A percentile compares a stretch with the other conserved stretches of the same genome.
Evolutionary conservation across 2,329 filamentous ascomycete genomes (phyloP).

Genomic region (Pseudogymnoascus sp.): DNA sequence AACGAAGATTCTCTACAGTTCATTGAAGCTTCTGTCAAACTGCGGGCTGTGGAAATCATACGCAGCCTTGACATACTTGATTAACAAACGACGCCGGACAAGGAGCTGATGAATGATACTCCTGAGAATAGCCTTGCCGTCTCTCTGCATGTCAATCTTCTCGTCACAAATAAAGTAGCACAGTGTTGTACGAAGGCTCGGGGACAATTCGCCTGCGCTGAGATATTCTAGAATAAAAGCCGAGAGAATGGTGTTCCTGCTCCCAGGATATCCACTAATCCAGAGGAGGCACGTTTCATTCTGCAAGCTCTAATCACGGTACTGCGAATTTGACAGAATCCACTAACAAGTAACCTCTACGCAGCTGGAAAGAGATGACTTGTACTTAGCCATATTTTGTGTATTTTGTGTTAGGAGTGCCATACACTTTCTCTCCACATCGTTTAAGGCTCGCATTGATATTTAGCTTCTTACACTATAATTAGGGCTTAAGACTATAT

Average conservation of each 20-base stretch:
- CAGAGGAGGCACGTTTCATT: conserved; percentile 28
- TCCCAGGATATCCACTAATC: conserved; percentile 33
- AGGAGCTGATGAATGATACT: conserved; percentile 32
- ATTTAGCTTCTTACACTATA: conserved; percentile 10
- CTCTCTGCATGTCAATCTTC: conserved; percentile 29
- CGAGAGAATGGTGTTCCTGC: conserved; percentile 33
- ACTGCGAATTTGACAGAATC: conserved; percentile 28
- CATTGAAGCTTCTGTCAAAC: conserved; percentile 29
- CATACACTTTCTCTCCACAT: conserved; percentile 29
- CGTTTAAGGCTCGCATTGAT: conserved; percentile 25
- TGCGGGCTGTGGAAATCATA: conserved; percentile 28
- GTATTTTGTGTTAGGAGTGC: conserved; percentile 25
- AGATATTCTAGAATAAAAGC: conserved; percentile 29
- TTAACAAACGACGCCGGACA: conserved; percentile 26
- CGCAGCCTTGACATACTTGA: conserved; percentile 27
- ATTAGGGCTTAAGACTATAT: conserved; percentile 11
- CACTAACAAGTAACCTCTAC: conserved; percentile 32
- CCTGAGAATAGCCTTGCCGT: conserved; percentile 31
- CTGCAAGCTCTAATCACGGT: conserved; percentile 27
- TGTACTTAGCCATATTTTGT: conserved; percentile 27
- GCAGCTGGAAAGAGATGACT: conserved; percentile 24
- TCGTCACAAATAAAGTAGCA: conserved; percentile 32
- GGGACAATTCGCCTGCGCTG: conserved; percentile 11
- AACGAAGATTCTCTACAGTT: conserved; percentile 31
- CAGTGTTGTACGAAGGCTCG: conserved; percentile 14